Conservation (phyloP, 805 yeast species). For the Monosporozyma aquatica region DNA sequence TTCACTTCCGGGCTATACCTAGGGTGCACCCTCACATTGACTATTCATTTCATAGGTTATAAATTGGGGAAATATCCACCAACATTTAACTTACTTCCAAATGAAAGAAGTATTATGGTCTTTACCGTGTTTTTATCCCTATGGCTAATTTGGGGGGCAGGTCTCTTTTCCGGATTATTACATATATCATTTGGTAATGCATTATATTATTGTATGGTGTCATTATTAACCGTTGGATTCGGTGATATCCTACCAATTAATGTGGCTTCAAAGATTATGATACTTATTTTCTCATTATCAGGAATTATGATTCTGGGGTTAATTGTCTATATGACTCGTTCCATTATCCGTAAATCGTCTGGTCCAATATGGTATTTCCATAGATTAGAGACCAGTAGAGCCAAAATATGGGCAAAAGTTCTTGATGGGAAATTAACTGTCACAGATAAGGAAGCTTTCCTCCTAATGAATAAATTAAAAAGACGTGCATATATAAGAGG, state of each 20-base stretch:
- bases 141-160: conserved; percentile 71
- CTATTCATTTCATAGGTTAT: conserved; percentile 57
- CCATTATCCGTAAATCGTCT: conserved; percentile 51
- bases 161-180: conserved; percentile 40
- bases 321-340: conserved; percentile 58
- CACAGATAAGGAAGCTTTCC: conserved; percentile 42
- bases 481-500: conserved; percentile 34
- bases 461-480: conserved; percentile 46
- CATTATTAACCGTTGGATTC: conserved; percentile 69
- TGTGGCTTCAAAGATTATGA: conserved; percentile 47
- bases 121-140: conserved; percentile 55
- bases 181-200: conserved; percentile 53
- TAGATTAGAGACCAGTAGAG: conserved; percentile 45
- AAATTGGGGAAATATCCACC: conserved; percentile 54
- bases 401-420: conserved; percentile 16
- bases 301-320: conserved; percentile 72
- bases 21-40: conserved; percentile 42
- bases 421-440: conserved; percentile 17
- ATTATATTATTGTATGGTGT: conserved; percentile 62
- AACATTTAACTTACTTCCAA: conserved; percentile 51
- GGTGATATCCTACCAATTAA: conserved; percentile 61
- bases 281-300: conserved; percentile 52
- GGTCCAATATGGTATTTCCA: conserved; percentile 62
- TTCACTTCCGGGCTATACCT: conserved; percentile 57
- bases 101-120: conserved; percentile 66